A percentile compares a stretch with the other conserved stretches of the same genome.
phyloP scores from a whole-genome alignment of 306 rosid genomes.

The Argentina anserina region DNA sequence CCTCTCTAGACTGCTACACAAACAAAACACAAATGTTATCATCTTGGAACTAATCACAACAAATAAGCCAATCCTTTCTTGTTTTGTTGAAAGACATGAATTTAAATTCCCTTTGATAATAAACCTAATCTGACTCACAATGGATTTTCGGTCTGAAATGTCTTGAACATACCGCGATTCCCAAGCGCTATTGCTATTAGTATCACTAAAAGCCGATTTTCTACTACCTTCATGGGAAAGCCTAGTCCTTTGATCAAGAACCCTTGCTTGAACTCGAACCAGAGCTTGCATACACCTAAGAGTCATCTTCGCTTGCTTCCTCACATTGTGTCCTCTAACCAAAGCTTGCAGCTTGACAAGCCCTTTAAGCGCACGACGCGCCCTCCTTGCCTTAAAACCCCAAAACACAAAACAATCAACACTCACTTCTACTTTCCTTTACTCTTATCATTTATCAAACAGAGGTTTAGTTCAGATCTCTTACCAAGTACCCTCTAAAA shows the following conservation, averaged over 20 bases:
- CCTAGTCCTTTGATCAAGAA: constrained; percentile 75
- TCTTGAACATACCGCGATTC: constrained; percentile 78
- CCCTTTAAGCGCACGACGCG: constrained; percentile 85
- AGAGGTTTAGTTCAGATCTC: constrained; percentile 15
- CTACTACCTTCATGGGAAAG: constrained; percentile 79
- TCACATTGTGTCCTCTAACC: constrained; percentile 91
- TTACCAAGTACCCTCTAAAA: constrained; percentile 85
- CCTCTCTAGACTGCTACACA: constrained; percentile 60
- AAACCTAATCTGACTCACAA: constrained; percentile 42
- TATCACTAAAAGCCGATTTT: constrained; percentile 80
- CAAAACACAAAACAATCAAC: not conserved
- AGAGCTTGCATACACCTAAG: constrained; percentile 90
- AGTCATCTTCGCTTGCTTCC: constrained; percentile 95
- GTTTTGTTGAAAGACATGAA: not conserved
- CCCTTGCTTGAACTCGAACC: constrained; percentile 84
- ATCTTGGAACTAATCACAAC: constrained; percentile 18
- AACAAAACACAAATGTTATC: not conserved
- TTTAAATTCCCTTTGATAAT: not conserved
- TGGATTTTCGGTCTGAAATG: constrained; percentile 70
- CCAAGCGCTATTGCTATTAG: constrained; percentile 53
- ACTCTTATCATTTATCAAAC: not conserved
- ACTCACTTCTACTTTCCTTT: not conserved
- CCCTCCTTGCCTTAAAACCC: constrained; percentile 79
- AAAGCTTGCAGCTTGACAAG: constrained; percentile 92
- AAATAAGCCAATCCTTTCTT: not conserved